Percentiles rank a stretch among this genome's conserved stretches.
These are phyloP conservation scores for Phaseolus coccineus DNA, from an alignment of 331 rosid species.

Conservation along the genomic window DNA sequence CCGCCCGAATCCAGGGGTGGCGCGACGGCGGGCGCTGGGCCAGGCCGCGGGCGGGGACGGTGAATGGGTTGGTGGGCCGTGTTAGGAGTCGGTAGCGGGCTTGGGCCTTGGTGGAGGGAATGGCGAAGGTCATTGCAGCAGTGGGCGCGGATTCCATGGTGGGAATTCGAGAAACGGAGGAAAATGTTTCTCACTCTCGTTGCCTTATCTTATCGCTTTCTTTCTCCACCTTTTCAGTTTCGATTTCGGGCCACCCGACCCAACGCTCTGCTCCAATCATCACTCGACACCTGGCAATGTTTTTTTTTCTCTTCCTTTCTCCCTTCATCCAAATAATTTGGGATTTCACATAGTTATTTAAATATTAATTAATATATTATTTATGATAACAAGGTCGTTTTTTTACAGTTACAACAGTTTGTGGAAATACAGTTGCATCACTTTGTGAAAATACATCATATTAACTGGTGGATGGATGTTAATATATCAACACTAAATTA, in stretches of 20 bases:
- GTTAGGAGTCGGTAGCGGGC: slow-evolving; percentile 48
- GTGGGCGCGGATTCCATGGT: slow-evolving; percentile 82
- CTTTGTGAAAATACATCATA: no score
- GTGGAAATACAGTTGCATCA: no score
- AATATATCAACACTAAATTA: no score
- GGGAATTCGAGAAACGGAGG: background rate
- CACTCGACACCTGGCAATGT: background rate
- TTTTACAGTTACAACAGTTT: background rate
- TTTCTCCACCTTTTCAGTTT: background rate
- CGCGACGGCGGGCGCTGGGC: slow-evolving; percentile 28
- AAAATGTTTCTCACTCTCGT: background rate
- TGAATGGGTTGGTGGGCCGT: slow-evolving; percentile 62
- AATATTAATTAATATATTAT: no score
- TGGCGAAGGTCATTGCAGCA: slow-evolving; percentile 49
- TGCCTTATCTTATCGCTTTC: slow-evolving; percentile 48
- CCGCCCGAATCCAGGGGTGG: slow-evolving; percentile 58
- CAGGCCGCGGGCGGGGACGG: slow-evolving; percentile 14
- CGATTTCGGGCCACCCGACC: background rate
- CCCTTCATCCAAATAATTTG: no score
- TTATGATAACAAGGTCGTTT: background rate
- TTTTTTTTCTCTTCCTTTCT: no score
- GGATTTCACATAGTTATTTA: no score
- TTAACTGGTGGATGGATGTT: no score
- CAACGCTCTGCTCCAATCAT: background rate
- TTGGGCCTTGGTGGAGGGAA: slow-evolving; percentile 55